Evolutionary conservation across 805 yeast genomes (phyloP).

Genomic region (Saccharomyces mikatae): DNA sequence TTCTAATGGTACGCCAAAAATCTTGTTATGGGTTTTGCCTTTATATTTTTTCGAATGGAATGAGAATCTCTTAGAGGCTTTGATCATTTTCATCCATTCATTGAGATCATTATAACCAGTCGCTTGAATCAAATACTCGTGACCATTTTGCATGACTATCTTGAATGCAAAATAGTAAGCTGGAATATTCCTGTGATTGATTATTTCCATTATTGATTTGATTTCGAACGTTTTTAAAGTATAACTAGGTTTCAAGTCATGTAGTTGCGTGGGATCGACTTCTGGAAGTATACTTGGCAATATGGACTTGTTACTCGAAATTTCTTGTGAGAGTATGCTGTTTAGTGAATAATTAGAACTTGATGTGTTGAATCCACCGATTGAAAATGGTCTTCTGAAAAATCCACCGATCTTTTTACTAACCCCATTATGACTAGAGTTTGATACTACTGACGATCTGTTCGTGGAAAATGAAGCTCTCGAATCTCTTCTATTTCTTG

Average conservation of each 20-base stretch:
- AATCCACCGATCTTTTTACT: conserved; percentile 49
- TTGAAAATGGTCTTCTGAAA: conserved; percentile 56
- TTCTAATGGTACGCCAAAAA: conserved; percentile 82
- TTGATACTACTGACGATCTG: conserved; percentile 17
- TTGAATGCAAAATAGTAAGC: conserved; percentile 30
- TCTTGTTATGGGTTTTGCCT: conserved; percentile 39
- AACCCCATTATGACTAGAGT: conserved; percentile 21
- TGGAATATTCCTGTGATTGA: conserved; percentile 27
- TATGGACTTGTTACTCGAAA: conserved; percentile 29
- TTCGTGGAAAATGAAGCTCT: conserved; percentile 8
- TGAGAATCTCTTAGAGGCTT: conserved; percentile 34
- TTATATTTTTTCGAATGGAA: conserved; percentile 35
- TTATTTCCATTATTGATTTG: conserved; percentile 32
- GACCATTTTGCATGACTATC: conserved; percentile 38
- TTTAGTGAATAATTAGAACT: conserved; percentile 23
- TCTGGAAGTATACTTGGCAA: conserved; percentile 54
- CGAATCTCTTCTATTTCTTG: conserved; percentile 22
- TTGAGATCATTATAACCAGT: conserved; percentile 50
- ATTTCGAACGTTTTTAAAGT: conserved; percentile 38
- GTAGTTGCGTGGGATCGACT: conserved; percentile 34
- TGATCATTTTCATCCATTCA: conserved; percentile 58
- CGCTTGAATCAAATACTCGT: conserved; percentile 63
- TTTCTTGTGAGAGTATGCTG: conserved; percentile 28
- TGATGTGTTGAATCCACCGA: conserved; percentile 34
- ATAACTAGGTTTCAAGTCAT: conserved; percentile 42